Conservation (phyloP, 441 rosid species). For the Gossypium trilobum region DNA sequence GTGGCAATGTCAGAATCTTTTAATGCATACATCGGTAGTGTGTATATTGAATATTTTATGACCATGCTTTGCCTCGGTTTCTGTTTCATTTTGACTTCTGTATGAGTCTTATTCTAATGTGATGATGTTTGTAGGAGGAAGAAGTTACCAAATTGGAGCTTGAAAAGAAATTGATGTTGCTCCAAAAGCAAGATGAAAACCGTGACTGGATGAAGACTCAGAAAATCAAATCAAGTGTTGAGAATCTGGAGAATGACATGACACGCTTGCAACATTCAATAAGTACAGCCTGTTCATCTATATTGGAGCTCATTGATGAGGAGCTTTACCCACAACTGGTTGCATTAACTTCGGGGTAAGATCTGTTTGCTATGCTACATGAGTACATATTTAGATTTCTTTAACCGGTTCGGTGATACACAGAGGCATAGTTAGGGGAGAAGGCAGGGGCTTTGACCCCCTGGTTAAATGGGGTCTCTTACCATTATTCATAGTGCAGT, state of each 20-base stretch:
- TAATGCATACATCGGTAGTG: background rate
- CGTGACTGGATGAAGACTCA: slow-evolving; percentile 49
- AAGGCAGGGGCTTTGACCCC: too few species aligned
- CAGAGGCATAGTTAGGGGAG: too few species aligned
- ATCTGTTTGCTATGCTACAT: background rate
- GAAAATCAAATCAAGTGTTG: slow-evolving; percentile 50
- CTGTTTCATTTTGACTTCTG: background rate
- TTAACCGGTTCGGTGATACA: background rate
- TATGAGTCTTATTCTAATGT: background rate
- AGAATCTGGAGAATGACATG: slow-evolving; percentile 48
- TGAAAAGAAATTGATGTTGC: slow-evolving; percentile 52
- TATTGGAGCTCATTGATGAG: slow-evolving; percentile 48
- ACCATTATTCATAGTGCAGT: too few species aligned
- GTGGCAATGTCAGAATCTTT: background rate
- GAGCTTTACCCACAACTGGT: slow-evolving; percentile 87
- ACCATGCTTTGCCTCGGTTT: background rate
- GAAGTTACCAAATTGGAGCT: slow-evolving; percentile 60
- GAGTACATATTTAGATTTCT: background rate
- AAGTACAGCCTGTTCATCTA: slow-evolving; percentile 39
- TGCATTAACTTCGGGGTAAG: slow-evolving; percentile 74
- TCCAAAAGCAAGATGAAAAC: slow-evolving; percentile 62
- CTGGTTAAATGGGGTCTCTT: too few species aligned
- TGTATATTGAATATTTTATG: background rate
- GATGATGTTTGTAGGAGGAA: slow-evolving; percentile 51
- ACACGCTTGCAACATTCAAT: slow-evolving; percentile 51